Percentiles rank a stretch among this genome's conserved stretches.
Evolutionary conservation across 2,329 filamentous ascomycete genomes (phyloP).

Genomic region (Thermothelomyces thermophilus): DNA sequence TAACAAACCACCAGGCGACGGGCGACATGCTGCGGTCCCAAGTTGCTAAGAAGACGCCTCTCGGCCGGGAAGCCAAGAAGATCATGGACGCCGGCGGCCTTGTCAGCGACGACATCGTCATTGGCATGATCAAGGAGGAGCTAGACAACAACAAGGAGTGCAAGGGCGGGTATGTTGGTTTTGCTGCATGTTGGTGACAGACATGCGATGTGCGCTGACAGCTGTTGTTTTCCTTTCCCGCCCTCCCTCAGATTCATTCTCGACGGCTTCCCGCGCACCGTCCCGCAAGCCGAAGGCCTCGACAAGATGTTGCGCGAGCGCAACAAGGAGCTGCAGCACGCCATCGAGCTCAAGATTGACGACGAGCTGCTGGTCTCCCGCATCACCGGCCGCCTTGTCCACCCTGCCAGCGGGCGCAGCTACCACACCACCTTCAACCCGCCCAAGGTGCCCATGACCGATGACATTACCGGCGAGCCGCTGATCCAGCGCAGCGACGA

Average conservation of each 20-base stretch:
- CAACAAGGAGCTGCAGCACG: slow-evolving; percentile 84
- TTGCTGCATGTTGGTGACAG: background rate
- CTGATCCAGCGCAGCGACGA: slow-evolving; percentile 95
- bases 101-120: slow-evolving; percentile 97
- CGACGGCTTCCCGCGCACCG: slow-evolving; percentile 95
- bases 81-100: slow-evolving; percentile 99
- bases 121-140: slow-evolving; percentile 99
- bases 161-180: slow-evolving; percentile 73
- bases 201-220: slow-evolving; percentile 6
- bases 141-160: slow-evolving; percentile 91
- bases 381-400: slow-evolving; percentile 92
- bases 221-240: background rate
- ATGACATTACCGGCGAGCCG: slow-evolving; percentile 94
- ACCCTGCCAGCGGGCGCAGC: slow-evolving; percentile 90
- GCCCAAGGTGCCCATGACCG: slow-evolving; percentile 87
- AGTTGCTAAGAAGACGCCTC: slow-evolving; percentile 91
- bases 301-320: slow-evolving; percentile 80
- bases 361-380: slow-evolving; percentile 87
- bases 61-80: slow-evolving; percentile 97
- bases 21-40: slow-evolving; percentile 99
- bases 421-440: slow-evolving; percentile 99
- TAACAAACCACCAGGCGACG: slow-evolving; percentile 71
- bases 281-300: slow-evolving; percentile 88
- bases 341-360: slow-evolving; percentile 94
- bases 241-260: slow-evolving; percentile 97